These are phyloP conservation scores for Linnemannia schmuckeri DNA, from an alignment of 192 early-diverging fungal species.

Conservation along the genomic window DNA sequence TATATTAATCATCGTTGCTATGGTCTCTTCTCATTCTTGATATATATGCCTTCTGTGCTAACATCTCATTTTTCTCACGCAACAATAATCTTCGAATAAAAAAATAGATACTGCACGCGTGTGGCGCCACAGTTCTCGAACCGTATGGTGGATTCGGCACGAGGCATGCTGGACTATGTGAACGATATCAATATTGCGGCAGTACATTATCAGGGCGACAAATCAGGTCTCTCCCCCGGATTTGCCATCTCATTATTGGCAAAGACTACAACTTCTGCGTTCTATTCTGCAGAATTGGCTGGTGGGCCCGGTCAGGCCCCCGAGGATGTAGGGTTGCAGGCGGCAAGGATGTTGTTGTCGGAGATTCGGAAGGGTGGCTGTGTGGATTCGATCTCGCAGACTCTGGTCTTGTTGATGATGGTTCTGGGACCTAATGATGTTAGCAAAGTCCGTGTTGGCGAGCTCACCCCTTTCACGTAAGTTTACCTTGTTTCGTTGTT, in stretches of 20 bases:
- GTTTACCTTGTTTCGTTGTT: slow-evolving; percentile 21
- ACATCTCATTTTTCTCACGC: not conserved
- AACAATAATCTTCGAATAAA: too few species aligned
- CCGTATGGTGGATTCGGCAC: slow-evolving; percentile 89
- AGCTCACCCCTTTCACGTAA: slow-evolving; percentile 89
- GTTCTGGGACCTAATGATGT: slow-evolving; percentile 94
- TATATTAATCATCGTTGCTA: slow-evolving; percentile 3
- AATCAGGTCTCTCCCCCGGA: slow-evolving; percentile 92
- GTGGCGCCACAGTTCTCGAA: slow-evolving; percentile 97
- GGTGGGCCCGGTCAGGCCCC: slow-evolving; percentile 86
- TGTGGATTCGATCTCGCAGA: slow-evolving; percentile 91
- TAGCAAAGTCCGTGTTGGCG: slow-evolving; percentile 87
- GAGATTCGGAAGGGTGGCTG: slow-evolving; percentile 93
- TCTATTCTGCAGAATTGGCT: slow-evolving; percentile 89
- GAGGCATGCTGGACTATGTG: slow-evolving; percentile 92
- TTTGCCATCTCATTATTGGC: slow-evolving; percentile 94
- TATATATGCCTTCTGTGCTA: not conserved
- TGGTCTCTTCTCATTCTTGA: not conserved
- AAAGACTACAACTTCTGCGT: slow-evolving; percentile 86
- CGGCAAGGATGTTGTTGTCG: slow-evolving; percentile 81
- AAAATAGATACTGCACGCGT: slow-evolving; percentile 73
- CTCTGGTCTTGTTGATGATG: slow-evolving; percentile 89
- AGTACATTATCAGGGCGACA: slow-evolving; percentile 97
- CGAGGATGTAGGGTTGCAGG: slow-evolving; percentile 89
- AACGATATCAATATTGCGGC: slow-evolving; percentile 98